These are phyloP conservation scores for Pyrenochaeta sp. DNA, from an alignment of 2,329 filamentous ascomycete species.

Conservation along the genomic window DNA sequence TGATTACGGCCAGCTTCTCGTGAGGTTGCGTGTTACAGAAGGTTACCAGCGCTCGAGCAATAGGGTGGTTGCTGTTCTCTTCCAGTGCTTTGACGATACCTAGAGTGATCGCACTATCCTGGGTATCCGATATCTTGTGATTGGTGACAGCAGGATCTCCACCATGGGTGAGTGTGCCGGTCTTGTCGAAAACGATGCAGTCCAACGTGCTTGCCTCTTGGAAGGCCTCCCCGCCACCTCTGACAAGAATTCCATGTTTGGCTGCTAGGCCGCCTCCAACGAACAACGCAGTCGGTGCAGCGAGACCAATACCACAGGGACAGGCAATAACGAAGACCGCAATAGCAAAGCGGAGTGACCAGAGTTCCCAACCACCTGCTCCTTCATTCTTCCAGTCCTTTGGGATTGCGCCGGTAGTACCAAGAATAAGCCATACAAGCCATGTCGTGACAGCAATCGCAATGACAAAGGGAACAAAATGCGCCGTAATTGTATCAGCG, in stretches of 20 bases:
- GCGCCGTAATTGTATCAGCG: slow-evolving; percentile 74
- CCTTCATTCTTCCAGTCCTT: slow-evolving; percentile 61
- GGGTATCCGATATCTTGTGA: slow-evolving; percentile 48
- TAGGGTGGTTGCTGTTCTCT: slow-evolving; percentile 75
- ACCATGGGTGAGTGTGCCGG: slow-evolving; percentile 77
- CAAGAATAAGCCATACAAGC: slow-evolving; percentile 73
- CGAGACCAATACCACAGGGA: slow-evolving; percentile 82
- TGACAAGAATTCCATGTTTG: slow-evolving; percentile 79
- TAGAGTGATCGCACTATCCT: slow-evolving; percentile 53
- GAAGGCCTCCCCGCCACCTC: slow-evolving; percentile 85
- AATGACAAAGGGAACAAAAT: slow-evolving; percentile 78
- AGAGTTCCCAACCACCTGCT: slow-evolving; percentile 72
- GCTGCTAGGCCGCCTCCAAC: slow-evolving; percentile 83
- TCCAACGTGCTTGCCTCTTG: slow-evolving; percentile 81
- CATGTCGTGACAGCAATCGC: slow-evolving; percentile 74
- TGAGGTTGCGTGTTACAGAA: slow-evolving; percentile 60
- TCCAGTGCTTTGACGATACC: slow-evolving; percentile 69
- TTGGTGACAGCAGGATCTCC: slow-evolving; percentile 75
- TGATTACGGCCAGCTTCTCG: slow-evolving; percentile 27
- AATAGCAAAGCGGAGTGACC: slow-evolving; percentile 83
- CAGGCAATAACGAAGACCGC: slow-evolving; percentile 88
- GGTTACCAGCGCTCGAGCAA: slow-evolving; percentile 72
- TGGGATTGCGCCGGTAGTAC: slow-evolving; percentile 65
- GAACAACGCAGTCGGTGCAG: slow-evolving; percentile 84
- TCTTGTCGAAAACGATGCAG: slow-evolving; percentile 88